Base-by-base conservation (phyloP, 371 early-diverging fungal species). In the Mortierella polycephala region DNA sequence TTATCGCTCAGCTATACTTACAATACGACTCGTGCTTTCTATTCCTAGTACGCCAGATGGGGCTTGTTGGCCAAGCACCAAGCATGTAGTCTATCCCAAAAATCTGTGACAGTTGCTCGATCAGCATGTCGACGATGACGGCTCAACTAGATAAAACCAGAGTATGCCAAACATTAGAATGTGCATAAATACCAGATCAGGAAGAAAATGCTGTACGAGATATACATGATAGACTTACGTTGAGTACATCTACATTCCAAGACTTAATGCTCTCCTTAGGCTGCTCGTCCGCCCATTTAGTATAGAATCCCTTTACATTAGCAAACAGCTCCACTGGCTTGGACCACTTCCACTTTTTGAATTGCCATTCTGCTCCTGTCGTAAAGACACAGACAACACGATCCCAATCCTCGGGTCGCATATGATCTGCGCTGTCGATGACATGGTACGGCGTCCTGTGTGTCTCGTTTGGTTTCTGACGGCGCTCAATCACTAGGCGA, bases 331-430 rank as follows among this genome's bases (percentile, higher is more conserved):
- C 92, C 12, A 90, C 85, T 1, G 96, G 96, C 23, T 89, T 87
- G 52, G 87, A 87, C 90, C 94, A 96, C 68, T 89, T 91, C 96
- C 96, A 97, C 23, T 91, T 89, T 69, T 93, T 94, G 80, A 96
- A 96, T 81, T 98, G 97, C 98, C 98, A 98, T 45, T 87, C 86
- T 47, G 93, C 94, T 37, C 97, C 97, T 49, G 88, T 89, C 14
- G 93, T 91, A 77, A 98, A 94, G 16, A 96, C 96, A 52, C 93
- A 95, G 0, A 94, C 93, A 7, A 98, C 92, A 44, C 93, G 90
- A 56, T 95, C 93, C 92, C 95, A 96, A 64, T 94, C 95, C 8
- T 86, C 89, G 37, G 88, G 86, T 30, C 84, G 85, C 57, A 96
- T 84, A 5, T 87, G 81, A 40, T 93, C 86, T 40, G 91, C 87